Conservation (phyloP, 2,329 filamentous ascomycete genomes). For the Calonectria ilicicola region DNA sequence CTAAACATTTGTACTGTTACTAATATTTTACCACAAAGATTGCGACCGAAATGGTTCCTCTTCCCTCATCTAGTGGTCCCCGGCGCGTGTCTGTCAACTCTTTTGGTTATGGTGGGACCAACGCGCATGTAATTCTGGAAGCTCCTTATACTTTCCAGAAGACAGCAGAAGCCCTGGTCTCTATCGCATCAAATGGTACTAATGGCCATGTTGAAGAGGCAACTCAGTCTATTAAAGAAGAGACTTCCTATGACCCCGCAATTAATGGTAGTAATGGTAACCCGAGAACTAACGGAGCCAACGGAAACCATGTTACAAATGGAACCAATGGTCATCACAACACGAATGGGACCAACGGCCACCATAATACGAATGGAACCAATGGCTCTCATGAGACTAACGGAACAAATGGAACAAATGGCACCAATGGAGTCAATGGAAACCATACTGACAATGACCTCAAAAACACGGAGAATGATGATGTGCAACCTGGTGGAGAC, state of each 20-base stretch:
- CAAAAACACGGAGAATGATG: background rate
- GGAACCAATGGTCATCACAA: no score
- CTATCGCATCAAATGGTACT: background rate
- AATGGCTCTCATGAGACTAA: background rate
- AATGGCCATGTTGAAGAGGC: background rate
- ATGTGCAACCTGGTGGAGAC: background rate
- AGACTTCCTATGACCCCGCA: no score
- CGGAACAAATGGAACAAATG: background rate
- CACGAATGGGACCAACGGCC: background rate
- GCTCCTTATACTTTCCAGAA: background rate
- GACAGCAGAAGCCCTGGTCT: background rate
- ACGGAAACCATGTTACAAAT: background rate
- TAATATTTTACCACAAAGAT: slow-evolving; percentile 5
- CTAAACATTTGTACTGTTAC: background rate
- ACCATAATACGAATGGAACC: background rate
- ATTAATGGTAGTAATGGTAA: slow-evolving; percentile 12
- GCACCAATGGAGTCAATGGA: background rate
- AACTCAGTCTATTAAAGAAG: no score
- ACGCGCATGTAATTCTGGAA: slow-evolving; percentile 32
- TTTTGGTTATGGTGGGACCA: slow-evolving; percentile 30
- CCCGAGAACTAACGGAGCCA: background rate
- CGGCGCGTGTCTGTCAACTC: slow-evolving; percentile 26
- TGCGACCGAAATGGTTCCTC: slow-evolving; percentile 19
- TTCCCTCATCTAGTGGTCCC: background rate
- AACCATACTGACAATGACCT: background rate